Evolutionary conservation across 768 basidiomycete species (phyloP).

Genomic region (Kwoniella heveanensis): DNA sequence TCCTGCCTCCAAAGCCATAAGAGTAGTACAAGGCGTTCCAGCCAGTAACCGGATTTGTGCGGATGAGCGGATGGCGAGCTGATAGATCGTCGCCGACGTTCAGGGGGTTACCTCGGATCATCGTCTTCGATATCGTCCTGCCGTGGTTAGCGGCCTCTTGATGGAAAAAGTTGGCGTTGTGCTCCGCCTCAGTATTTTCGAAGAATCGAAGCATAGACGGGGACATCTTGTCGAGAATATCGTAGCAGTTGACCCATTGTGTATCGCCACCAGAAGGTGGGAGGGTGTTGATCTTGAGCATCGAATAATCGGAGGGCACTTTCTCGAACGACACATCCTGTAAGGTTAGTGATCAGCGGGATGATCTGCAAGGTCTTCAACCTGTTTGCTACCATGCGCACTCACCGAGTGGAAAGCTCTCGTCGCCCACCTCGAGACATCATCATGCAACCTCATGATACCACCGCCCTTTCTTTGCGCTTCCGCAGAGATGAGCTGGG

Average conservation of each 20-base stretch:
- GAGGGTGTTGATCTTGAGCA: constrained; percentile 55
- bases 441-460: constrained; percentile 40
- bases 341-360: neutral
- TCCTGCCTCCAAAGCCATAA: constrained; percentile 39
- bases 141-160: constrained; percentile 47
- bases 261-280: constrained; percentile 54
- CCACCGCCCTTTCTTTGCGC: constrained; percentile 42
- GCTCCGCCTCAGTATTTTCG: constrained; percentile 50
- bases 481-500: constrained; percentile 46
- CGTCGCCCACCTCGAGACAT: constrained; percentile 45
- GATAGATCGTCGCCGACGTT: constrained; percentile 54
- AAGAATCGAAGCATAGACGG: constrained; percentile 48
- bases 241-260: constrained; percentile 50
- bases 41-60: constrained; percentile 51
- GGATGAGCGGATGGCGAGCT: constrained; percentile 53
- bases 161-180: constrained; percentile 56
- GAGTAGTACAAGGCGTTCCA: constrained; percentile 50
- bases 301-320: constrained; percentile 44
- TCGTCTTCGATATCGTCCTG: constrained; percentile 40
- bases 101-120: constrained; percentile 51
- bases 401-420: constrained; percentile 40
- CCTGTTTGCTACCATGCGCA: too few relatives aligned
- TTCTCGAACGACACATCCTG: constrained; percentile 55
- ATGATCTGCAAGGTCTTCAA: too few relatives aligned
- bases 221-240: constrained; percentile 52